These are phyloP conservation scores for Didymella exigua DNA, from an alignment of 2,329 filamentous ascomycete genomes.

Conservation along the genomic window DNA sequence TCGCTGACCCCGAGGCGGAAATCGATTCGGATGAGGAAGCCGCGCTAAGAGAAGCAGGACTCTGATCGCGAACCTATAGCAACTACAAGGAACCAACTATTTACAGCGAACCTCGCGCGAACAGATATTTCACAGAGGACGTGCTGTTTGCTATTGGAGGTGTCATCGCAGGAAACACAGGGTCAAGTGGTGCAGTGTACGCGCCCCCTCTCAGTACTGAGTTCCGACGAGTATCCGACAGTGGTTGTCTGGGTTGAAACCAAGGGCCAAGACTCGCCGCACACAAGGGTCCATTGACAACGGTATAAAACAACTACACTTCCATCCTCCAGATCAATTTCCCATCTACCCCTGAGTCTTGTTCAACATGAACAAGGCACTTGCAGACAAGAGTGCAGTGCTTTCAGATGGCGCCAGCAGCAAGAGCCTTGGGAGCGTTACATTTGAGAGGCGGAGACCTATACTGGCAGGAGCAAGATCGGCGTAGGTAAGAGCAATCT, in stretches of 20 bases:
- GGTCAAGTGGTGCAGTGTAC: neutral
- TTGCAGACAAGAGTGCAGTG: neutral
- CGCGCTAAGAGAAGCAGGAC: constrained; percentile 9
- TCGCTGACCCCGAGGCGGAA: constrained; percentile 7
- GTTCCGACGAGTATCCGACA: neutral
- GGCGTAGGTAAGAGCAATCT: too few relatives aligned
- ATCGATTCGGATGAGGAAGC: constrained; percentile 19
- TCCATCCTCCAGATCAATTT: neutral
- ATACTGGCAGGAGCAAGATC: too few relatives aligned
- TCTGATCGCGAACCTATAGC: neutral
- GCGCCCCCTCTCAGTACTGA: neutral
- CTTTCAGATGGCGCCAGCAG: too few relatives aligned
- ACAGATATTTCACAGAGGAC: neutral
- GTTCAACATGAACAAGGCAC: neutral
- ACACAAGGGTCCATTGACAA: neutral
- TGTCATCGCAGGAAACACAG: neutral
- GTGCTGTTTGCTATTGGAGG: neutral
- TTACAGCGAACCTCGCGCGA: neutral
- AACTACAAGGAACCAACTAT: neutral
- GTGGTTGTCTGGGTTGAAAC: neutral
- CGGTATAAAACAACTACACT: neutral
- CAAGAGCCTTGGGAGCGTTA: too few relatives aligned
- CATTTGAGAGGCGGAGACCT: too few relatives aligned
- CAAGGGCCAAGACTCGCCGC: neutral
- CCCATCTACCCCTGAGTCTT: neutral